Base-by-base conservation (phyloP, 257 asterid species). In the Scutellaria minor region DNA sequence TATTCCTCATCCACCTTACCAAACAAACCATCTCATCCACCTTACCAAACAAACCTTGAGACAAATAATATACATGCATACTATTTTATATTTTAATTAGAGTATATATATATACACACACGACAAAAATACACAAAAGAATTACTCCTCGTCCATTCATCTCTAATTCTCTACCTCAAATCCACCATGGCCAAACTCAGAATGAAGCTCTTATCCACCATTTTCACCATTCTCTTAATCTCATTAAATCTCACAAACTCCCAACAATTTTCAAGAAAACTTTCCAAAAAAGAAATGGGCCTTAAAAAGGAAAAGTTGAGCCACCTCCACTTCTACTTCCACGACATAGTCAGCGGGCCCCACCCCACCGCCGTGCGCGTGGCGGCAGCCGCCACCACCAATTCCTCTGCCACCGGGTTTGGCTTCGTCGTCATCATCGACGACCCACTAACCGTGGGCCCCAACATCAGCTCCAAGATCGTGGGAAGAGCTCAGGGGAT, bases 301-400 rank as follows among this genome's bases (percentile, higher is more conserved):
- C 65, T 80, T 12, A 53, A 59, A 15, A 56, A 55, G 39, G 67
- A 84, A 63, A 81, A 80, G 20, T 75, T 84, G 11, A 81, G 80
- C 77, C 84, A 84, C 82, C 85, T 84, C 59, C 82, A 51, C 51
- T 84, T 84, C 83, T 84, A 68, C 84, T 81, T 81, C 79, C 88
- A 84, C 77, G 88, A 84, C 81, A 70, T 78, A 46, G 79, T 81
- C 45, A 72, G 80, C 73, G 88, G 85, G 8, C 77, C 13, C 39
- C 11, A 42, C 44, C 88, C 81, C 15, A 84, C 84, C 44, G 80
- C 80, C 60, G 15, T 52, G 0, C 79, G 51, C 9, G 76, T 84
- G 24, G 84, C 86, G 9, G 37, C 42, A 24, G 75, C 83, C 54
- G 52, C 79, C 47, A 6, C 10, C 48, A 81, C 82, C 24, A 84